Percentiles rank a stretch among this genome's conserved stretches.
These are phyloP conservation scores for Neurospora sp. DNA, from an alignment of 495 filamentous ascomycete species.

Conservation along the genomic window DNA sequence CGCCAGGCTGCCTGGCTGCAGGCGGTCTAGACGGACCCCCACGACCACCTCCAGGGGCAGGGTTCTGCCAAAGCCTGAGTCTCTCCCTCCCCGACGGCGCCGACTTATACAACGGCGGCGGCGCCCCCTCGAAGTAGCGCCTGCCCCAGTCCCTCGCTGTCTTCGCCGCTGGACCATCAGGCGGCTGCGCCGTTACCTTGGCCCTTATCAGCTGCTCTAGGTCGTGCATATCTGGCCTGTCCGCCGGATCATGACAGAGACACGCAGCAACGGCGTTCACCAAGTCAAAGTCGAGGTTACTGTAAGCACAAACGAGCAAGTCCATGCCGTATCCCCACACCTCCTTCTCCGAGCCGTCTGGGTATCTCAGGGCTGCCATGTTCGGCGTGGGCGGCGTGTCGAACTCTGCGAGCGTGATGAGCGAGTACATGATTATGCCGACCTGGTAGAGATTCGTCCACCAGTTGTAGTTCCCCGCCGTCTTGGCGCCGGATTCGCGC, in stretches of 20 bases:
- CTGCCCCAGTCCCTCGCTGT: neutral
- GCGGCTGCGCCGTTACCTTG: neutral
- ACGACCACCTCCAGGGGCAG: neutral
- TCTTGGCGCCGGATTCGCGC: neutral
- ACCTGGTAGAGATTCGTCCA: constrained; percentile 8
- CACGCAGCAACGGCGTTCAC: neutral
- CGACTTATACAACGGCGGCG: neutral
- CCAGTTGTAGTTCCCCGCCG: constrained; percentile 6
- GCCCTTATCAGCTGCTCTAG: neutral
- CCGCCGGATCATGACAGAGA: neutral
- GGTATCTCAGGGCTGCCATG: neutral
- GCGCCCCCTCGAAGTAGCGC: neutral
- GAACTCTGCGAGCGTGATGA: constrained; percentile 1
- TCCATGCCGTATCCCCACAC: constrained; percentile 1
- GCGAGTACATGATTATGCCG: constrained; percentile 2
- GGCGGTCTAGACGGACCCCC: neutral
- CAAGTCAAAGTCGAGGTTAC: constrained; percentile 1
- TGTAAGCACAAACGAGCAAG: neutral
- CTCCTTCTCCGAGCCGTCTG: neutral
- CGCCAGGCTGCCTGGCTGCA: neutral
- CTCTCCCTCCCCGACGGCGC: neutral
- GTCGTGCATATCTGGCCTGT: neutral
- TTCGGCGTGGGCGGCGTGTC: neutral
- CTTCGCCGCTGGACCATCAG: neutral
- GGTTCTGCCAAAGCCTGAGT: neutral